A percentile compares a stretch with the other conserved stretches of the same genome.
phyloP scores from a whole-genome alignment of 345 rosid species.

The Arabis alpina region DNA sequence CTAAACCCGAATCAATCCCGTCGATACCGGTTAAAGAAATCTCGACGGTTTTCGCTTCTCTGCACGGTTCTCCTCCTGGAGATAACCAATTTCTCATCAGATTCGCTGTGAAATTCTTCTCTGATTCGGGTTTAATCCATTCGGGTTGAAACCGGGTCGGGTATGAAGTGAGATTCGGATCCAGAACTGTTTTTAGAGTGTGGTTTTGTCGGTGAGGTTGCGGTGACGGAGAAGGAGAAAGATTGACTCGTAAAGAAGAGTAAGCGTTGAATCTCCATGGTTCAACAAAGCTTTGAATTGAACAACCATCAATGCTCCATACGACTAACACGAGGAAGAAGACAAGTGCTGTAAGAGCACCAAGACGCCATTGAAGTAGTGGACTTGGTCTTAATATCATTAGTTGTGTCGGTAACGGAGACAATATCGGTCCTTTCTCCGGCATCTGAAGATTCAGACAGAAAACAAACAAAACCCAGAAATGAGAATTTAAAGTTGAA shows the following conservation, averaged over 20 bases:
- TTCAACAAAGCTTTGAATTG: slow-evolving; percentile 53
- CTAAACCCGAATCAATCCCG: slow-evolving; percentile 50
- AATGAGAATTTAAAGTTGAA: neutral
- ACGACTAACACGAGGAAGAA: slow-evolving; percentile 61
- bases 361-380: slow-evolving; percentile 72
- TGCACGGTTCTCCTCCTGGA: slow-evolving; percentile 72
- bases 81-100: slow-evolving; percentile 68
- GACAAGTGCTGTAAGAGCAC: slow-evolving; percentile 63
- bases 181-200: slow-evolving; percentile 6
- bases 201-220: slow-evolving; percentile 24
- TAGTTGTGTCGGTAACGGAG: slow-evolving; percentile 44
- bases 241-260: slow-evolving; percentile 18
- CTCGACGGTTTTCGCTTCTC: slow-evolving; percentile 58
- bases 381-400: slow-evolving; percentile 48
- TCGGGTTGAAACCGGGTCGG: slow-evolving; percentile 9
- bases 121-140: slow-evolving; percentile 64
- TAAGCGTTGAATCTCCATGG: slow-evolving; percentile 63
- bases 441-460: slow-evolving; percentile 54
- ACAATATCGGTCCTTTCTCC: slow-evolving; percentile 54
- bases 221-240: slow-evolving; percentile 32
- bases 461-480: neutral
- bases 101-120: slow-evolving; percentile 53
- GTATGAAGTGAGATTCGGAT: slow-evolving; percentile 32
- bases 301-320: slow-evolving; percentile 78
- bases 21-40: slow-evolving; percentile 65